Percentiles rank a stretch among this genome's conserved stretches.
phyloP scores from a whole-genome alignment of 768 basidiomycete species.

The Boletus rex-veris region DNA sequence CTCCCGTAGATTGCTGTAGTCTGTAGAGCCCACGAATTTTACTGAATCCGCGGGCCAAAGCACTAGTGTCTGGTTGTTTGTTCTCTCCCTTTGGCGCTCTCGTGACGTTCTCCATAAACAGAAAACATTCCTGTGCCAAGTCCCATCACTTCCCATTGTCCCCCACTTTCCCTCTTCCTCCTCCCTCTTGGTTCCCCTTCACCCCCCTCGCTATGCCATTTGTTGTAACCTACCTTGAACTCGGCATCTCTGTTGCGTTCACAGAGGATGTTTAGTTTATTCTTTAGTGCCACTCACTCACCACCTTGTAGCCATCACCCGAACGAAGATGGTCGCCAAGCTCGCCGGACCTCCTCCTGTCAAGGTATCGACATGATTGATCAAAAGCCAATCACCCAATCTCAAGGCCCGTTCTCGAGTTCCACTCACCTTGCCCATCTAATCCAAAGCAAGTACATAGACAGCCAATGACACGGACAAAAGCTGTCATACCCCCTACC shows the following conservation, averaged over 20 bases:
- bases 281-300: slow-evolving; percentile 5
- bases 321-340: background rate
- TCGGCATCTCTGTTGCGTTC: background rate
- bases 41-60: background rate
- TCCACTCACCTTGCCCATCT: background rate
- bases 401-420: background rate
- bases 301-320: background rate
- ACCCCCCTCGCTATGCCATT: background rate
- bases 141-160: background rate
- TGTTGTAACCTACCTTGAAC: background rate
- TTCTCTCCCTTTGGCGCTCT: background rate
- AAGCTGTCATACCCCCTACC: background rate
- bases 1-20: background rate
- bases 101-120: slow-evolving; percentile 11
- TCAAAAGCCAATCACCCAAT: background rate
- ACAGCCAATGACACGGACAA: no score
- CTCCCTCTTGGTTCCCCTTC: background rate
- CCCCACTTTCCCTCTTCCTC: background rate
- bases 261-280: background rate
- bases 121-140: background rate
- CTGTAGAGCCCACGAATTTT: background rate
- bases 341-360: background rate
- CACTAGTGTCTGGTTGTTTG: slow-evolving; percentile 6
- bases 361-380: background rate
- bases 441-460: background rate